These are phyloP conservation scores for Metarhizium guizhouense DNA, from an alignment of 2,329 filamentous ascomycete genomes.

Conservation along the genomic window DNA sequence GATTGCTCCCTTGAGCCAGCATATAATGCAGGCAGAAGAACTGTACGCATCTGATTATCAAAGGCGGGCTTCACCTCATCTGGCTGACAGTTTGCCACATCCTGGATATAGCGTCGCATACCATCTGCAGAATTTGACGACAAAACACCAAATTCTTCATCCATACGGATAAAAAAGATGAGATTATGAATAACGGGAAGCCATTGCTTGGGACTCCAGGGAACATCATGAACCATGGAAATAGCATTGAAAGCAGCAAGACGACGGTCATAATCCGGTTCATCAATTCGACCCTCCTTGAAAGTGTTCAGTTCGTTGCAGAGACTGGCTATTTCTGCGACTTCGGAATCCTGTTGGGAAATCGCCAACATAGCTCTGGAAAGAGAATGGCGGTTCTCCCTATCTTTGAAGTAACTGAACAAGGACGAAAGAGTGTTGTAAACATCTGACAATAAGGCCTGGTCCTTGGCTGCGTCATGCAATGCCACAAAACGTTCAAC, in stretches of 20 bases:
- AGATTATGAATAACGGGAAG: slow-evolving; percentile 81
- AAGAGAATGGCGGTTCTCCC: slow-evolving; percentile 63
- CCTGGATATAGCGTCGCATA: slow-evolving; percentile 68
- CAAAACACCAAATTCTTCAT: slow-evolving; percentile 81
- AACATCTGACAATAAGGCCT: slow-evolving; percentile 50
- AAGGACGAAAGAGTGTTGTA: slow-evolving; percentile 70
- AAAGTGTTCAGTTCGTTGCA: slow-evolving; percentile 78
- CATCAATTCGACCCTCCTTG: slow-evolving; percentile 61
- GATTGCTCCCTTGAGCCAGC: slow-evolving; percentile 68
- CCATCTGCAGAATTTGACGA: slow-evolving; percentile 71
- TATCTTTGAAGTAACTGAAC: slow-evolving; percentile 86
- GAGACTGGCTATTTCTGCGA: slow-evolving; percentile 56
- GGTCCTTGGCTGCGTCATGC: slow-evolving; percentile 31
- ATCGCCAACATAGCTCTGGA: slow-evolving; percentile 66
- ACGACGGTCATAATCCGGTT: slow-evolving; percentile 80
- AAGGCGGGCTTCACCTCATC: slow-evolving; percentile 34
- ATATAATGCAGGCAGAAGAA: slow-evolving; percentile 69
- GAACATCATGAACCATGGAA: slow-evolving; percentile 49
- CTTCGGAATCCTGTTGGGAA: slow-evolving; percentile 50
- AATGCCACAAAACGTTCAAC: slow-evolving; percentile 71
- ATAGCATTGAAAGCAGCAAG: slow-evolving; percentile 68
- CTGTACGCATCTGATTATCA: slow-evolving; percentile 48
- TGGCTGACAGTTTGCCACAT: slow-evolving; percentile 34
- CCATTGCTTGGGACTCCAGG: slow-evolving; percentile 69
- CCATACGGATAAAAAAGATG: slow-evolving; percentile 75